phyloP scores from a whole-genome alignment of 495 filamentous ascomycete species.

The Chaetomidium leptoderma region DNA sequence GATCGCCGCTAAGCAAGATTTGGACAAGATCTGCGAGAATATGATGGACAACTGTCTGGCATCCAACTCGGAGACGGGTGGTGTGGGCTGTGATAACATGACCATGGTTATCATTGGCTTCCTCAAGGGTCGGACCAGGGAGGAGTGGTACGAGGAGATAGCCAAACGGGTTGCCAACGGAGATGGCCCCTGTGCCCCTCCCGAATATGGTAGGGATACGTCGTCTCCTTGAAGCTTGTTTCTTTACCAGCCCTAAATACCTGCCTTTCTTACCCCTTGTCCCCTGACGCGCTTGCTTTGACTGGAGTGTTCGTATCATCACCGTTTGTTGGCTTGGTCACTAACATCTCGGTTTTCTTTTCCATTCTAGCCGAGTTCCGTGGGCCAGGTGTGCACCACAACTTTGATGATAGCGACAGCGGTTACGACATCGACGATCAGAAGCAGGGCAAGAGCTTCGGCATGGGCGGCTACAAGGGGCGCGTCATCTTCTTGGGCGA shows the following conservation, averaged over 20 bases:
- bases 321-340: constrained; percentile 4
- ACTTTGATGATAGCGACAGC: constrained; percentile 87
- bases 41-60: constrained; percentile 99
- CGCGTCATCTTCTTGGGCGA: constrained; percentile 92
- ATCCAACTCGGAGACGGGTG: constrained; percentile 94
- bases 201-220: constrained; percentile 88
- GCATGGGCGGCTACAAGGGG: constrained; percentile 62
- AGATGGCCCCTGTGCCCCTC: constrained; percentile 97
- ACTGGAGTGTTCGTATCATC: background rate
- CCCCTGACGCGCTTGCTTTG: background rate
- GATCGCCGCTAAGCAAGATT: constrained; percentile 89
- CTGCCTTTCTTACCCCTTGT: constrained; percentile 2
- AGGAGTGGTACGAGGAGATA: constrained; percentile 96
- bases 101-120: constrained; percentile 91
- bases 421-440: constrained; percentile 75
- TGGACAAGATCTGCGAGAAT: constrained; percentile 94
- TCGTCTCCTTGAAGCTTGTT: constrained; percentile 23
- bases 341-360: constrained; percentile 32
- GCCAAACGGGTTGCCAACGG: constrained; percentile 90
- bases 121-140: constrained; percentile 84
- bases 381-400: constrained; percentile 82
- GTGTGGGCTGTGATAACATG: constrained; percentile 99
- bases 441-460: constrained; percentile 53
- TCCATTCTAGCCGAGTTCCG: constrained; percentile 79
- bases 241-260: constrained; percentile 15